Percentiles rank a stretch among this genome's conserved stretches.
Evolutionary conservation across 108 stramenopile genomes (phyloP).

Genomic region (Heterococcus sp.): DNA sequence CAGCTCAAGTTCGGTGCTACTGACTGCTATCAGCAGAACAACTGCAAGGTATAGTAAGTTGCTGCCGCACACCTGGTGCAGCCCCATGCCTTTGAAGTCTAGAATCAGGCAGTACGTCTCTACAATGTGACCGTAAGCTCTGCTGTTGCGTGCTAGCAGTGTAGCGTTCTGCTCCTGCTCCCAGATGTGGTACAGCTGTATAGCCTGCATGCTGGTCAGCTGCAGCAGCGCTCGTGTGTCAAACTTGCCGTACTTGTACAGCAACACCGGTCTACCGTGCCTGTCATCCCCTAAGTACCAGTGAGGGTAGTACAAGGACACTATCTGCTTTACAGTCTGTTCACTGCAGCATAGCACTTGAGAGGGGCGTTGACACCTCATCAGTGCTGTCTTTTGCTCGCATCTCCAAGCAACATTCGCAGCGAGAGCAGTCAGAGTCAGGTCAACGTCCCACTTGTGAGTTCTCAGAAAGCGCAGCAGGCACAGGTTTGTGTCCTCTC

Average conservation of each 20-base stretch:
- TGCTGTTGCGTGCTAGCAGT: conserved; percentile 22
- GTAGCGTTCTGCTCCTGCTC: conserved; percentile 41
- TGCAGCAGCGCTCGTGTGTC: conserved; percentile 6
- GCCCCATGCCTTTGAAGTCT: conserved; percentile 28
- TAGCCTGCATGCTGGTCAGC: conserved; percentile 10
- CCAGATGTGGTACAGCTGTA: conserved; percentile 40
- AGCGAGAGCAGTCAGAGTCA: not conserved
- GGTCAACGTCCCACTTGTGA: not conserved
- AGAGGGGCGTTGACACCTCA: not conserved
- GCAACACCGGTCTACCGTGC: conserved; percentile 19
- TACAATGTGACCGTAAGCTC: not conserved
- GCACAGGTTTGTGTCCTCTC: not conserved
- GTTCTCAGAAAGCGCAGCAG: not conserved
- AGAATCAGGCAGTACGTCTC: conserved; percentile 28
- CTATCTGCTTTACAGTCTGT: not conserved
- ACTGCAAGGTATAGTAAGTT: no score
- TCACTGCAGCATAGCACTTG: not conserved
- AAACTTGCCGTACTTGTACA: conserved; percentile 33
- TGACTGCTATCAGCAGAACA: no score
- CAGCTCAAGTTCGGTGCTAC: no score
- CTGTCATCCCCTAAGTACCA: conserved; percentile 15
- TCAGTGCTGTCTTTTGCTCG: not conserved
- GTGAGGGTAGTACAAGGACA: conserved; percentile 20
- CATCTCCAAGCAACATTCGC: not conserved
- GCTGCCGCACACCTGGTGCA: conserved; percentile 20